Conservation (phyloP, 2,329 filamentous ascomycete genomes). For the Fusarium sp. region DNA sequence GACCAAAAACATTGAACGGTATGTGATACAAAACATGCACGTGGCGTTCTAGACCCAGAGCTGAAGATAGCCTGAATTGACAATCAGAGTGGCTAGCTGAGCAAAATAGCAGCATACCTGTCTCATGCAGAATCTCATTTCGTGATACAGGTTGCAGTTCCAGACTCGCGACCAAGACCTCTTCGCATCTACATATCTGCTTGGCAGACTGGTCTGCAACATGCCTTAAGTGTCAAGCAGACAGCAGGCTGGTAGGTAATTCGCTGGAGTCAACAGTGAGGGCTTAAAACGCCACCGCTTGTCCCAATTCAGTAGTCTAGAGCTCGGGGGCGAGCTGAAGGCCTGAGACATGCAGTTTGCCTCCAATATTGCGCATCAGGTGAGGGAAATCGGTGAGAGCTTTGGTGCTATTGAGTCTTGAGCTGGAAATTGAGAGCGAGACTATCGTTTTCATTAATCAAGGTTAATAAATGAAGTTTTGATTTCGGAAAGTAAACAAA, state of each 20-base stretch:
- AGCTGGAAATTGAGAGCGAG: background rate
- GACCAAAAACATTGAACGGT: background rate
- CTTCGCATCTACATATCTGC: background rate
- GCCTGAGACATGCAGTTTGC: background rate
- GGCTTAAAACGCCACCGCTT: background rate
- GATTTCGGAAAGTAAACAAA: too few relatives aligned
- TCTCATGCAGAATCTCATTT: too few relatives aligned
- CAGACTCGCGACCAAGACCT: rapidly evolving
- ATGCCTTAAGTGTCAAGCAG: too few relatives aligned
- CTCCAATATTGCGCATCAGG: background rate
- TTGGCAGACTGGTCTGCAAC: too few relatives aligned
- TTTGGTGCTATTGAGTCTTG: background rate
- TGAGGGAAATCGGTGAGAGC: background rate
- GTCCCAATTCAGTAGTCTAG: too few relatives aligned
- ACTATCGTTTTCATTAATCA: too few relatives aligned
- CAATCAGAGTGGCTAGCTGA: background rate
- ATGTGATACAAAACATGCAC: background rate
- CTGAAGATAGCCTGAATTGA: background rate
- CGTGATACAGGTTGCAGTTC: too few relatives aligned
- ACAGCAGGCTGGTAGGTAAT: too few relatives aligned
- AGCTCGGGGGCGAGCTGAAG: background rate
- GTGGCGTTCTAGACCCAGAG: background rate
- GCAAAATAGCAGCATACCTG: too few relatives aligned
- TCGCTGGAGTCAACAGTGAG: too few relatives aligned
- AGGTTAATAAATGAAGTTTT: too few relatives aligned